These are phyloP conservation scores for Colletotrichum plurivorum DNA, from an alignment of 2,329 filamentous ascomycete species.

Conservation along the genomic window DNA sequence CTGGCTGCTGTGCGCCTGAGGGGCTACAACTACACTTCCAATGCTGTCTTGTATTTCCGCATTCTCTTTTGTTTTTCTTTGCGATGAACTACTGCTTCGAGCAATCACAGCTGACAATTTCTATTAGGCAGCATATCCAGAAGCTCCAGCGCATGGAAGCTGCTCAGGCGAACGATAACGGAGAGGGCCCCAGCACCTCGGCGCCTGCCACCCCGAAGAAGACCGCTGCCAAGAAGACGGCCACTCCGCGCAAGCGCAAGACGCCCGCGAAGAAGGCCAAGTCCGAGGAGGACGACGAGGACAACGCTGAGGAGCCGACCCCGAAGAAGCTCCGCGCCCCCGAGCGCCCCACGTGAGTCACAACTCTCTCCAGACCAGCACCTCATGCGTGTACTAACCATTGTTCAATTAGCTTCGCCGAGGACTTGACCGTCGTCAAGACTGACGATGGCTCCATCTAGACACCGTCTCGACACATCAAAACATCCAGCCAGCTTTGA, in stretches of 20 bases:
- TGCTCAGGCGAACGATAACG: slow-evolving; percentile 41
- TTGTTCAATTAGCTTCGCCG: too few relatives aligned
- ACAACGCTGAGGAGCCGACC: slow-evolving; percentile 42
- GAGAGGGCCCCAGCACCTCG: slow-evolving; percentile 28
- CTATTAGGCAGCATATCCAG: slow-evolving; percentile 60
- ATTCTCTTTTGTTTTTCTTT: slow-evolving; percentile 30
- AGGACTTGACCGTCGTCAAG: background rate
- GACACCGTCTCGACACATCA: background rate
- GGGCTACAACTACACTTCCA: slow-evolving; percentile 56
- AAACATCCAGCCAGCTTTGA: background rate
- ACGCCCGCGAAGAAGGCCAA: slow-evolving; percentile 46
- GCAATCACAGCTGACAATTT: slow-evolving; percentile 30
- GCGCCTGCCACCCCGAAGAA: slow-evolving; percentile 41
- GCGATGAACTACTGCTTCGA: background rate
- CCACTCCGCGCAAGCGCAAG: slow-evolving; percentile 49
- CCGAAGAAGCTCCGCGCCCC: slow-evolving; percentile 41
- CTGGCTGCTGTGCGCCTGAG: slow-evolving; percentile 48
- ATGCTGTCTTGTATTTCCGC: slow-evolving; percentile 57
- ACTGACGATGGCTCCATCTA: background rate
- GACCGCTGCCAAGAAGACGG: slow-evolving; percentile 30
- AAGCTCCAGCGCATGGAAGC: slow-evolving; percentile 57
- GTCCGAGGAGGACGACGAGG: slow-evolving; percentile 43
- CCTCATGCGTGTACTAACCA: too few relatives aligned
- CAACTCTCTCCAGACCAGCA: too few relatives aligned
- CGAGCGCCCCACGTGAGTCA: slow-evolving; percentile 20